Base-by-base conservation (phyloP, 2,329 filamentous ascomycete genomes). In the Elsinoe australis region DNA sequence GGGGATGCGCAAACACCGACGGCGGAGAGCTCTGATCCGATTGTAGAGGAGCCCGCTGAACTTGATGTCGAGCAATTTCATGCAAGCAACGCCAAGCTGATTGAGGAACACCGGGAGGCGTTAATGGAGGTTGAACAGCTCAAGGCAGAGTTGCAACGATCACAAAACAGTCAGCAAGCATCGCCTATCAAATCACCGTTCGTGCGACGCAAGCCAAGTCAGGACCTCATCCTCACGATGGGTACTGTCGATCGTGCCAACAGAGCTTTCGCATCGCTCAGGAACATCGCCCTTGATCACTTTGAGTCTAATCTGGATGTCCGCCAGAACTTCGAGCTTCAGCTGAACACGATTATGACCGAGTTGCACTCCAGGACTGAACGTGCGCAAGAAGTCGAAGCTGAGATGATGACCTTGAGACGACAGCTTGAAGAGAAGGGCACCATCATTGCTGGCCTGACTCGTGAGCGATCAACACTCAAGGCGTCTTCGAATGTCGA, bases 401-500 rank as follows among this genome's bases (percentile, higher is more conserved):
- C 81, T 4, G 90, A 95, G 56, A 78, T 95, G 49, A 73, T 81
- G 19, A 82, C 80, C 3, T 79, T 88, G 17, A 92, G 87, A 71
- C 95, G 88, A 70, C 92, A 98, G 65, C 94, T 96, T 83, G 92
- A 98, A 62, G 82, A 79, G 53, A 98, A 98, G 76, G 88, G 90
- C 73, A 86, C 87, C 22, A 89, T 98, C 61, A 96, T 98, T 57
- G 87, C 87, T 22, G 92, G 92, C 5, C 73, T 98, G 54, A 94
- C 92, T 3, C 83, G 92, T 47, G 94, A 98, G 66, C 77, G 94
- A 51, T 90, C 87, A 2, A 95, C 88, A 67, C 75, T 95, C 68
- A 87, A 90, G 63, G 77, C 74, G 63, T 73, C 75, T 2, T 84
- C 85, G 18, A 85, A 88, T 5, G 82, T 95, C 61, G 92, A 98